A percentile compares a stretch with the other conserved stretches of the same genome.
Conservation (phyloP, 2,329 filamentous ascomycete genomes). For the Pseudogymnoascus sp. region DNA sequence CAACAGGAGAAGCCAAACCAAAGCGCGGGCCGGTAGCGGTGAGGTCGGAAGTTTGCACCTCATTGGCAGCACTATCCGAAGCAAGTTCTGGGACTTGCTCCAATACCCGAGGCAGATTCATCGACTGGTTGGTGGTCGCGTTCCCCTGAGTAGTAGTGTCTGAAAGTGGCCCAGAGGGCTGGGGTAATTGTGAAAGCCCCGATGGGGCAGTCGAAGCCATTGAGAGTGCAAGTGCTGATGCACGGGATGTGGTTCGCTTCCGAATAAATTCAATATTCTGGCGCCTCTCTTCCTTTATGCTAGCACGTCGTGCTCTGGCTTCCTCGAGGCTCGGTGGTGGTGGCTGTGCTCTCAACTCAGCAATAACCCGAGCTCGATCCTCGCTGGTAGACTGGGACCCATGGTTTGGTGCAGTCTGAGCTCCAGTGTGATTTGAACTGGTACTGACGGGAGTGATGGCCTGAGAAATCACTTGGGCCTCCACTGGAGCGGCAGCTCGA, state of each 20-base stretch:
- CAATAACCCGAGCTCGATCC: not conserved
- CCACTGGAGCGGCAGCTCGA: not conserved
- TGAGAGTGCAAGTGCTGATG: not conserved
- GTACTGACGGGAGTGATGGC: not conserved
- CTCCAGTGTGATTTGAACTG: not conserved
- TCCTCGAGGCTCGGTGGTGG: constrained; percentile 16
- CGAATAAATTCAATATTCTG: constrained; percentile 9
- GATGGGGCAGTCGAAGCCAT: not conserved
- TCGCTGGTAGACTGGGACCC: not conserved
- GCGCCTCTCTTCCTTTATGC: constrained; percentile 10
- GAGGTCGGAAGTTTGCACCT: not conserved
- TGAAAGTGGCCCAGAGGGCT: not conserved
- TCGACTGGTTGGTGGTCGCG: not conserved
- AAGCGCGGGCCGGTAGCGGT: not conserved
- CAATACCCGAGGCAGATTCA: not conserved
- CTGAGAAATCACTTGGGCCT: not conserved
- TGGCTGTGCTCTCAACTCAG: not conserved
- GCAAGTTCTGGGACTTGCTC: not conserved
- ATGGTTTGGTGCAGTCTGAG: not conserved
- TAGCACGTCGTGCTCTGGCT: constrained; percentile 16
- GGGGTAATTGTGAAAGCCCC: too few species aligned
- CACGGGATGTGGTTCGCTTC: constrained; percentile 2
- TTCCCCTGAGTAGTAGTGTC: not conserved
- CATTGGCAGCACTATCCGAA: not conserved
- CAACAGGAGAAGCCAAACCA: not conserved